Evolutionary conservation across 345 rosid genomes (phyloP).

Genomic region (Syzygium aromaticum): DNA sequence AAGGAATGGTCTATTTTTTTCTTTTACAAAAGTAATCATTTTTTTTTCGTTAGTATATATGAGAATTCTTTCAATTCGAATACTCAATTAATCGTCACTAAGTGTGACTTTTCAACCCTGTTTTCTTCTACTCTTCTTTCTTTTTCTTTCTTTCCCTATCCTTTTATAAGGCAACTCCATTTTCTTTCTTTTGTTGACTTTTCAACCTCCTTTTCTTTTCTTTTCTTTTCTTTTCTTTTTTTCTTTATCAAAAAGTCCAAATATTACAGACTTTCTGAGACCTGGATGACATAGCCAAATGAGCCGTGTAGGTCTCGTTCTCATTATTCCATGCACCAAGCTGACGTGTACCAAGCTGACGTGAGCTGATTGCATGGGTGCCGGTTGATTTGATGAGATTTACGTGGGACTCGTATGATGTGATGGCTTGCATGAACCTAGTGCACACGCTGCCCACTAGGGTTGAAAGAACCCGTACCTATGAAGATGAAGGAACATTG

Average conservation of each 20-base stretch:
- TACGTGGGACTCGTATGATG: fast-evolving
- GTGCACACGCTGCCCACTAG: not conserved
- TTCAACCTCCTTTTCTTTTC: too few species aligned
- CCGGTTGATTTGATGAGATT: not conserved
- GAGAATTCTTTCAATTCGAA: not conserved
- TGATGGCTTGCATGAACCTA: not conserved
- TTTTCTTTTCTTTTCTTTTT: too few species aligned
- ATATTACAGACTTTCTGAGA: not conserved
- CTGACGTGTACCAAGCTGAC: not conserved
- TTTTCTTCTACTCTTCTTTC: too few species aligned
- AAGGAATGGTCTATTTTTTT: not conserved
- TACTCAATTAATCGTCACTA: not conserved
- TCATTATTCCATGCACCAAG: not conserved
- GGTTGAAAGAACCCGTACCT: not conserved
- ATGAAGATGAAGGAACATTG: too few species aligned
- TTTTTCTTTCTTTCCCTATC: too few species aligned
- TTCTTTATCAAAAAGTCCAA: too few species aligned
- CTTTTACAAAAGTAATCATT: too few species aligned
- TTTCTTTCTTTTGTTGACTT: too few species aligned
- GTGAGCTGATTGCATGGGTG: not conserved
- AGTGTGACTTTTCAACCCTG: not conserved
- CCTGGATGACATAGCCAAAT: not conserved
- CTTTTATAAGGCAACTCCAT: too few species aligned
- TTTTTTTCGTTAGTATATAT: not conserved
- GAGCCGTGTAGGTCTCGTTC: not conserved